Evolutionary conservation across 805 yeast species (phyloP).

Genomic region (Kluyveromyces nonfermentans): DNA sequence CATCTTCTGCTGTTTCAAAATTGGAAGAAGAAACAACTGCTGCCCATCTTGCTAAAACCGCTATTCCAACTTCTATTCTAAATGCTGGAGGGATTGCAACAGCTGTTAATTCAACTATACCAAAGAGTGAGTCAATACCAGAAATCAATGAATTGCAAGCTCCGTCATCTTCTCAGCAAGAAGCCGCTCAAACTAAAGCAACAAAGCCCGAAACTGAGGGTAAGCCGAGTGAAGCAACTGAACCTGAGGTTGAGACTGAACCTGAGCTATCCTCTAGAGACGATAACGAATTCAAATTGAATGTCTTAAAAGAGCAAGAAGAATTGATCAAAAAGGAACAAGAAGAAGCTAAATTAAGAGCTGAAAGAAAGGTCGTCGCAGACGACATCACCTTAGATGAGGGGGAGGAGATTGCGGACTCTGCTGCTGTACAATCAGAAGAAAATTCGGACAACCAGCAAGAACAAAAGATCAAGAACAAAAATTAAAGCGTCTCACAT

Average conservation of each 20-base stretch:
- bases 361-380: slow-evolving; percentile 18
- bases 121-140: neutral
- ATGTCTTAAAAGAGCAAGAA: slow-evolving; percentile 72
- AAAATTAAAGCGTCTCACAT: slow-evolving; percentile 1
- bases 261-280: slow-evolving; percentile 11
- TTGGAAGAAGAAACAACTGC: slow-evolving; percentile 3
- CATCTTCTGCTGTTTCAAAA: slow-evolving; percentile 7
- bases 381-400: slow-evolving; percentile 34
- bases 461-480: neutral
- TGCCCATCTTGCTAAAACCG: slow-evolving; percentile 17
- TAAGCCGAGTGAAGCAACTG: slow-evolving; percentile 6
- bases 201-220: slow-evolving; percentile 1
- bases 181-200: slow-evolving; percentile 3
- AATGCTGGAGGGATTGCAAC: slow-evolving; percentile 1
- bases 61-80: slow-evolving; percentile 1
- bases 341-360: slow-evolving; percentile 52
- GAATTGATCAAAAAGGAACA: slow-evolving; percentile 79
- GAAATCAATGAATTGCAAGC: neutral
- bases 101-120: neutral
- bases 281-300: slow-evolving; percentile 54
- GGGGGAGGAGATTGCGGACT: slow-evolving; percentile 19
- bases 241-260: slow-evolving; percentile 6
- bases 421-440: neutral
- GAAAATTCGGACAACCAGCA: neutral
- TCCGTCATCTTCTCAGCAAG: slow-evolving; percentile 4